Evolutionary conservation across 2,329 filamentous ascomycete genomes (phyloP).

Genomic region (Exophiala sideris): DNA sequence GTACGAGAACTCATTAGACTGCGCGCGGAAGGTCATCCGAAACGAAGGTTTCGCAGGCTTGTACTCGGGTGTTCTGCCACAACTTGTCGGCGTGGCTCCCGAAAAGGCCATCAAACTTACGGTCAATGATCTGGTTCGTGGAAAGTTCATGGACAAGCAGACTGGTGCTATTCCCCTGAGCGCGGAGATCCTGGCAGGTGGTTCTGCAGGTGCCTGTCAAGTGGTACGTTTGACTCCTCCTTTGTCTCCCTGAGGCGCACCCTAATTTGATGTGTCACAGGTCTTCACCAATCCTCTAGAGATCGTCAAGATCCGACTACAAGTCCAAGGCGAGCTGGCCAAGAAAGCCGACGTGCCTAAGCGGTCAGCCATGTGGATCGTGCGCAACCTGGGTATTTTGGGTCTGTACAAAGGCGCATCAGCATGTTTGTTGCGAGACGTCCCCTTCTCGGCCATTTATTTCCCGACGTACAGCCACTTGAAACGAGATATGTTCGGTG

Average conservation of each 20-base stretch:
- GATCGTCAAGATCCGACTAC: conserved; percentile 98
- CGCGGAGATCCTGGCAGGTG: conserved; percentile 82
- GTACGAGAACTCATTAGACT: conserved; percentile 97
- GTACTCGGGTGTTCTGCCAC: conserved; percentile 91
- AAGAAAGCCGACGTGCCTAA: conserved; percentile 81
- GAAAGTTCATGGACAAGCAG: conserved; percentile 68
- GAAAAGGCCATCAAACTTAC: conserved; percentile 99
- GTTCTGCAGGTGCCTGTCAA: conserved; percentile 86
- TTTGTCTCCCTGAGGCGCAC: neutral
- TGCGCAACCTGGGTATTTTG: conserved; percentile 87
- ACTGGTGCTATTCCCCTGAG: conserved; percentile 67
- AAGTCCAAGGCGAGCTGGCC: conserved; percentile 92
- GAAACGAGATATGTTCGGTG: conserved; percentile 91
- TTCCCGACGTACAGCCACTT: conserved; percentile 95
- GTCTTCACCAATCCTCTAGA: conserved; percentile 97
- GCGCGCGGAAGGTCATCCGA: conserved; percentile 83
- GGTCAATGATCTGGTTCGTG: conserved; percentile 89
- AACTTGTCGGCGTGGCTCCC: conserved; percentile 95
- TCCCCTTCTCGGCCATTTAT: conserved; percentile 98
- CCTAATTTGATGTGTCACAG: conserved; percentile 40
- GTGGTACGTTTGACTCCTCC: conserved; percentile 64
- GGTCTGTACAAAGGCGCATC: conserved; percentile 96
- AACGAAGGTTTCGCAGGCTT: conserved; percentile 88
- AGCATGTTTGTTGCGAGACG: conserved; percentile 90
- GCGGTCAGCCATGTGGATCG: conserved; percentile 96